Evolutionary conservation across 352 stramenopile genomes (phyloP).

Genomic region (Phytophthora lateralis): DNA sequence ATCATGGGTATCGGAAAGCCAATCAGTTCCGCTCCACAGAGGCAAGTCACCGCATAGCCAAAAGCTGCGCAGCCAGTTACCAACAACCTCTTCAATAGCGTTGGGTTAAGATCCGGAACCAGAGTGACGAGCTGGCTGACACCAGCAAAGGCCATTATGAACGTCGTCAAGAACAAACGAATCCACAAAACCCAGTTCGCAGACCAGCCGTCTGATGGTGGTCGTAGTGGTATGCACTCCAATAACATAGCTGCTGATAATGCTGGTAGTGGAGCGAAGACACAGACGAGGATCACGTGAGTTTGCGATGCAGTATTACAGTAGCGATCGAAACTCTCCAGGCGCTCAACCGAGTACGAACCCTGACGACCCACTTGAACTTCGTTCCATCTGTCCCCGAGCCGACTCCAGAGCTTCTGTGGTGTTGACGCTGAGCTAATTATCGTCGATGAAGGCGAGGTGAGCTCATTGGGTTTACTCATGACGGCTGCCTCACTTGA

Average conservation of each 20-base stretch:
- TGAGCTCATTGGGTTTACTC: neutral
- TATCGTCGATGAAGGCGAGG: neutral
- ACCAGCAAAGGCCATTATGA: neutral
- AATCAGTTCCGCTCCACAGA: neutral
- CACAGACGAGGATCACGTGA: neutral
- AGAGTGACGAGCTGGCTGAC: neutral
- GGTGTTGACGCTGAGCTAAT: neutral
- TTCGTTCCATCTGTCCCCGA: neutral
- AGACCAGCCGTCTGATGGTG: neutral
- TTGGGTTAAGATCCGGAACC: neutral
- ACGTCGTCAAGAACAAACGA: neutral
- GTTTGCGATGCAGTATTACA: neutral
- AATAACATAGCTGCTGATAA: neutral
- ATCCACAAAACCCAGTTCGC: neutral
- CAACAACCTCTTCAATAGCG: neutral
- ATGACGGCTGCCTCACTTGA: neutral
- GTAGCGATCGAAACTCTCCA: neutral
- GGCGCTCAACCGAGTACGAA: slow-evolving; percentile 1
- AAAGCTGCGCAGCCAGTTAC: neutral
- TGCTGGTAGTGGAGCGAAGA: neutral
- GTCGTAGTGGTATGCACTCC: neutral
- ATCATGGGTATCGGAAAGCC: neutral
- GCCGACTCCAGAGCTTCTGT: neutral
- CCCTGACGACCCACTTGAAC: neutral
- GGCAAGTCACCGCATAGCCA: neutral